Percentiles rank a stretch among this genome's conserved stretches.
phyloP scores from a whole-genome alignment of 257 asterid species.

The Lavandula angustifolia region DNA sequence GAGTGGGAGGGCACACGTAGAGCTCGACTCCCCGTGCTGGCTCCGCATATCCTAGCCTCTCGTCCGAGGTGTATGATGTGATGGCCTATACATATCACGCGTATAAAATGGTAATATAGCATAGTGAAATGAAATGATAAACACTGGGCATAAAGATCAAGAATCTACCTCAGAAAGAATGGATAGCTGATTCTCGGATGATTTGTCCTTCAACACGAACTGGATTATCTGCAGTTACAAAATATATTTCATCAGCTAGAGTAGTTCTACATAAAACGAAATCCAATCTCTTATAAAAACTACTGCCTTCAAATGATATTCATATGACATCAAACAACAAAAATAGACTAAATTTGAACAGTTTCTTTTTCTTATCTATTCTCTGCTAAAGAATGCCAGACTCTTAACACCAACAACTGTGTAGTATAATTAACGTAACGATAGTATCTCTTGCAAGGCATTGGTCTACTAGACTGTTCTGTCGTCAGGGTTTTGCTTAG shows the following conservation, averaged over 20 bases:
- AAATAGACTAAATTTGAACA: neutral
- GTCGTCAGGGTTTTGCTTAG: conserved; percentile 5
- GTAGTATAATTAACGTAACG: no score
- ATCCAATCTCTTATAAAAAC: no score
- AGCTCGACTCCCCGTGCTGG: conserved; percentile 83
- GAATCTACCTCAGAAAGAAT: conserved; percentile 62
- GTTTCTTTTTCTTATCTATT: neutral
- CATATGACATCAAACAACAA: neutral
- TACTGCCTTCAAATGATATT: no score
- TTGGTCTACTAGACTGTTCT: neutral
- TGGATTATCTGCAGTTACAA: conserved; percentile 65
- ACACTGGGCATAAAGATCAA: neutral
- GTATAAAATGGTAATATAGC: neutral
- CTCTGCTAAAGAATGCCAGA: neutral
- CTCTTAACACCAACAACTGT: neutral
- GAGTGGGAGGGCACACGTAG: conserved; percentile 71
- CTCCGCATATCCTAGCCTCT: conserved; percentile 85
- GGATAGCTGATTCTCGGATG: conserved; percentile 47
- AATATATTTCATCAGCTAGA: neutral
- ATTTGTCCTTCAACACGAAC: conserved; percentile 58
- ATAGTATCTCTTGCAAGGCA: neutral
- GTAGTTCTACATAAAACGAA: neutral
- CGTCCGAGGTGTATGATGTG: conserved; percentile 62
- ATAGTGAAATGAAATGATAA: neutral
- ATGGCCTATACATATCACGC: conserved; percentile 46